Evolutionary conservation across 2,329 filamentous ascomycete species (phyloP), one percentile per base, ranked within the genome.

Genomic region (Sarocladium kiliense): DNA sequence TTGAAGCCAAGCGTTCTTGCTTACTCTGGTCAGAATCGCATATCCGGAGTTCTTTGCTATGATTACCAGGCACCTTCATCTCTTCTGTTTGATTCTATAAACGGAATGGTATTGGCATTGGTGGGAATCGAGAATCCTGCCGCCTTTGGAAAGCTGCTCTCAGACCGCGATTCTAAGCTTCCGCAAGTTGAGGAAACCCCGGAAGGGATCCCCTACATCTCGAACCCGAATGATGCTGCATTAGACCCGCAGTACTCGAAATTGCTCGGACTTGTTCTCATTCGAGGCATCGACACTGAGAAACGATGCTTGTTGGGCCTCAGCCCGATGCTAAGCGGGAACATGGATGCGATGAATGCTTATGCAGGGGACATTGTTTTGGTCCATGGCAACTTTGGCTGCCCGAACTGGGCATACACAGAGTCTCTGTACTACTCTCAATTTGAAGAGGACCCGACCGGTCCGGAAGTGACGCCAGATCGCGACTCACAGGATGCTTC

Each of bases 41-140:
- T 92, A 36, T 64, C 81, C n/a, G 87, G 84, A 0, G 74, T 93
- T 23, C 66, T 88, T 26, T 84, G 82, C 34, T 87, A 91, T 61
- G 83, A 86, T 57, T 84, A 86, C 61, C 81, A 85, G 57, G 76
- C 83, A 2, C 73, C 81, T 0, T 70, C 80, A 0, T 75, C 79
- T 3, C 72, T 87, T 6, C 67, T 92, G 1, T 73, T 77, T 0
- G 84, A 88, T 39, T 77, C 85, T 0, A 80, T 93, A 42, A 85
- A 89, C 60, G 89, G 89, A 16, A 80, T 81, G n/a, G 66, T 91
- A 0, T 70, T 93, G 0, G 85, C 87, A 0, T 72, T 89, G 6
- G 81, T 90, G 0, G 77, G 79, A 27, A 71, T 89, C 7, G 81
- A 88, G 54, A 77, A 78, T 21, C 58, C 66, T 0, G 66, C 65